Evolutionary conservation across 306 rosid genomes (phyloP), one percentile per base, ranked within the genome.

Genomic region (Cucurbita ficifolia): DNA sequence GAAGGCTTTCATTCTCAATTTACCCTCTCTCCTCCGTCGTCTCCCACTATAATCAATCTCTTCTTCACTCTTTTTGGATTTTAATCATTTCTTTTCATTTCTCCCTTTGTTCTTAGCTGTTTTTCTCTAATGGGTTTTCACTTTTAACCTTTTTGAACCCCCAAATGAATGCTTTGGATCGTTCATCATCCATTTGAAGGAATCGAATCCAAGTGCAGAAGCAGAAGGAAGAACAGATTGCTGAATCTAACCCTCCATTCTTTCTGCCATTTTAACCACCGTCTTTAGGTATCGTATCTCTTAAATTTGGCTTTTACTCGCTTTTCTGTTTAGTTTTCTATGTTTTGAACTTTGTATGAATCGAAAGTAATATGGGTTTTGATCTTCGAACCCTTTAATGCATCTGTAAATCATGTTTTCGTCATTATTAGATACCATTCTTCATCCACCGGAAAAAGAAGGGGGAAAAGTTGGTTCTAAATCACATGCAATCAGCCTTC

Each of bases 401-500:
- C 22, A 42, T 64, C 36, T 61, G 8, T 22, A 62, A 38, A 39
- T 17, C 70, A 38, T 62, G 39, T 62, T 29, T 62, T 62, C 70
- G 24, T 12, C 16, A 70, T 49, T 49, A 48, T 70, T 70, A 49
- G 74, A 70, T 70, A 48, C 74, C 74, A 70, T 70, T 70, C 74
- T 70, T 70, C 74, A 70, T 70, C 74, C 74, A 49, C 14, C 22
- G 74, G 74, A 7, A 70, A 70, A 48, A 49, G 50, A n/a, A 11
- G n/a, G 11, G 1, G 22, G 46, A 40, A 46, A 46, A 24, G 54
- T 46, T 49, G 40, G 56, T 46, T 8, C 39, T 42, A 70, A 13
- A 8, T 70, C 74, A 70, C 58, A 70, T 70, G 74, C 74, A 70
- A 52, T 70, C 59, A 70, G 38, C 43, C 74, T 70, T 70, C 74